These are phyloP conservation scores for Fusarium udum DNA, from an alignment of 2,329 filamentous ascomycete species.

Conservation along the genomic window DNA sequence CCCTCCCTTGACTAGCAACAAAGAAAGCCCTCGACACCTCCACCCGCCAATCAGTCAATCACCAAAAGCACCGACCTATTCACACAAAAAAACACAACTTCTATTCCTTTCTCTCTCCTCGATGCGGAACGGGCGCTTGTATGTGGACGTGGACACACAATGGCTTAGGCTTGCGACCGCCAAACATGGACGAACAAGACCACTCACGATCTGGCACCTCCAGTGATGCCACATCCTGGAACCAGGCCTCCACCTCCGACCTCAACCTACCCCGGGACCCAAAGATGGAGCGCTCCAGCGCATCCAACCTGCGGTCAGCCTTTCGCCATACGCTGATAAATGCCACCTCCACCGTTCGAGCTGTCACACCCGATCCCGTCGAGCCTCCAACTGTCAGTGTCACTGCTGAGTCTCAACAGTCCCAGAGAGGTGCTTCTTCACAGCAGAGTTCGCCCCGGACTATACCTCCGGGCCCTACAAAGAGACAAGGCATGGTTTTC, in stretches of 20 bases:
- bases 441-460: slow-evolving; percentile 49
- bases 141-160: slow-evolving; percentile 53
- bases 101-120: slow-evolving; percentile 31
- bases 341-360: slow-evolving; percentile 62
- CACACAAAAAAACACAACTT: slow-evolving; percentile 4
- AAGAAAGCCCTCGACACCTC: slow-evolving; percentile 18
- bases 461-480: slow-evolving; percentile 49
- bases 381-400: slow-evolving; percentile 46
- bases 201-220: slow-evolving; percentile 48
- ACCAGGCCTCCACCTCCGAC: slow-evolving; percentile 44
- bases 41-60: not conserved
- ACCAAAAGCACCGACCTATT: slow-evolving; percentile 4
- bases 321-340: slow-evolving; percentile 45
- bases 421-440: slow-evolving; percentile 40
- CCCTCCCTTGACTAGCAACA: slow-evolving; percentile 5
- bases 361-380: slow-evolving; percentile 71
- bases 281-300: slow-evolving; percentile 50
- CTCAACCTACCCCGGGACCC: slow-evolving; percentile 44
- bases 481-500: slow-evolving; percentile 70
- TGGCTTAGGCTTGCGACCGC: slow-evolving; percentile 57
- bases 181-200: slow-evolving; percentile 57
- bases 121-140: slow-evolving; percentile 47
- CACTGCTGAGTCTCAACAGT: slow-evolving; percentile 36
- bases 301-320: slow-evolving; percentile 48
- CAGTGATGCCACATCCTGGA: slow-evolving; percentile 49